Evolutionary conservation across 2,329 filamentous ascomycete genomes (phyloP).

Genomic region (Golovinomyces cichoracearum): DNA sequence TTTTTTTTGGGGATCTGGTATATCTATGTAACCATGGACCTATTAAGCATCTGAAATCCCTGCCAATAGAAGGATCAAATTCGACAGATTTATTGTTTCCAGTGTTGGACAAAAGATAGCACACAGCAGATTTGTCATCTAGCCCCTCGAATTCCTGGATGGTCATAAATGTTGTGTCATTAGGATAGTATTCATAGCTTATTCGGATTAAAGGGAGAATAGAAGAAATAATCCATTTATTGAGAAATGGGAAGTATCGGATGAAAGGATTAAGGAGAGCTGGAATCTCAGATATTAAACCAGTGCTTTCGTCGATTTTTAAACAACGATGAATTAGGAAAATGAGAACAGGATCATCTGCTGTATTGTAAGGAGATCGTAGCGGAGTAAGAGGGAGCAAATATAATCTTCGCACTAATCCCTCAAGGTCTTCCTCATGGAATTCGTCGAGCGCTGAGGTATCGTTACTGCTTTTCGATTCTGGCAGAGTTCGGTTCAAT

Average conservation of each 20-base stretch:
- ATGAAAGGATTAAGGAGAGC: constrained; percentile 45
- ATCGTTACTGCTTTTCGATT: constrained; percentile 24
- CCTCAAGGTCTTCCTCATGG: constrained; percentile 36
- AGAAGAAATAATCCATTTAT: constrained; percentile 41
- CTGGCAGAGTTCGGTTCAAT: constrained; percentile 8
- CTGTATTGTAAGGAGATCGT: constrained; percentile 21
- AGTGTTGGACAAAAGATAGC: constrained; percentile 33
- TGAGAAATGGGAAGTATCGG: constrained; percentile 30
- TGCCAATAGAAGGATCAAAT: constrained; percentile 21
- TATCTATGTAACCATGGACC: constrained; percentile 50
- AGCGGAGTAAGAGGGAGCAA: constrained; percentile 30
- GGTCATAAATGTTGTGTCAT: constrained; percentile 19
- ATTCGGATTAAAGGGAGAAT: constrained; percentile 43
- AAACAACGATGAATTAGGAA: constrained; percentile 45
- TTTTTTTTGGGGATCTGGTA: constrained; percentile 20
- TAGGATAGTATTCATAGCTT: constrained; percentile 42
- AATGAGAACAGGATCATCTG: constrained; percentile 28
- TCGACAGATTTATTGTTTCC: constrained; percentile 7
- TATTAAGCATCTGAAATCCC: constrained; percentile 41
- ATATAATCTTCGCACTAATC: constrained; percentile 34
- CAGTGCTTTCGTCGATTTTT: constrained; percentile 43
- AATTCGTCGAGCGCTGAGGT: constrained; percentile 28
- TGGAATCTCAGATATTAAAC: constrained; percentile 41
- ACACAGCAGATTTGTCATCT: constrained; percentile 30
- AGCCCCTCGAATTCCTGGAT: constrained; percentile 38